Conservation (phyloP, 2,329 filamentous ascomycete species). For the Cercospora sp. region DNA sequence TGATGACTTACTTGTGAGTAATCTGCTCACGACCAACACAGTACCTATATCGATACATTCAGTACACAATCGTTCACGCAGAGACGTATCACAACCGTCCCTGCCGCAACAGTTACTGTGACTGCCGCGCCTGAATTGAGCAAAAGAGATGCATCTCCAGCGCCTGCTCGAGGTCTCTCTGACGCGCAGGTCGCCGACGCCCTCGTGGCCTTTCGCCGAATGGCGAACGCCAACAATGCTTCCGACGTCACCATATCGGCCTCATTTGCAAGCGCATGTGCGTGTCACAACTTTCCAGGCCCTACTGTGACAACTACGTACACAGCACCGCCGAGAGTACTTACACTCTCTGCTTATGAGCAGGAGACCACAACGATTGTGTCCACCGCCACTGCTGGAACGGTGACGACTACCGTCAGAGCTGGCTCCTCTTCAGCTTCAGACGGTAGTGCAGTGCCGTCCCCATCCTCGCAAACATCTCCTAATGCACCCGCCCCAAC, state of each 20-base stretch:
- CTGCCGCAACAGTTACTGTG: constrained; percentile 31
- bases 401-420: constrained; percentile 29
- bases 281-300: constrained; percentile 32
- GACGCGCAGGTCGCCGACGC: constrained; percentile 12
- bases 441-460: constrained; percentile 14
- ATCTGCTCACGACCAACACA: constrained; percentile 15
- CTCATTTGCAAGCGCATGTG: constrained; percentile 39
- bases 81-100: constrained; percentile 26
- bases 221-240: constrained; percentile 18
- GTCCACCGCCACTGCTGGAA: constrained; percentile 16
- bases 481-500: constrained; percentile 30
- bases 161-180: constrained; percentile 16
- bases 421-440: constrained; percentile 24
- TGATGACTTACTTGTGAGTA: neutral
- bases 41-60: constrained; percentile 24
- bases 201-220: constrained; percentile 26
- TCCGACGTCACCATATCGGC: constrained; percentile 26
- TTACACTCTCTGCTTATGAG: constrained; percentile 28
- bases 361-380: constrained; percentile 27
- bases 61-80: constrained; percentile 30
- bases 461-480: constrained; percentile 9
- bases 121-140: constrained; percentile 20
- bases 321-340: constrained; percentile 28
- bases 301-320: constrained; percentile 34
- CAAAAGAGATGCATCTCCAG: constrained; percentile 27